Conservation (phyloP, 1,139 yeast genomes). For the Protomyces pachydermus region DNA sequence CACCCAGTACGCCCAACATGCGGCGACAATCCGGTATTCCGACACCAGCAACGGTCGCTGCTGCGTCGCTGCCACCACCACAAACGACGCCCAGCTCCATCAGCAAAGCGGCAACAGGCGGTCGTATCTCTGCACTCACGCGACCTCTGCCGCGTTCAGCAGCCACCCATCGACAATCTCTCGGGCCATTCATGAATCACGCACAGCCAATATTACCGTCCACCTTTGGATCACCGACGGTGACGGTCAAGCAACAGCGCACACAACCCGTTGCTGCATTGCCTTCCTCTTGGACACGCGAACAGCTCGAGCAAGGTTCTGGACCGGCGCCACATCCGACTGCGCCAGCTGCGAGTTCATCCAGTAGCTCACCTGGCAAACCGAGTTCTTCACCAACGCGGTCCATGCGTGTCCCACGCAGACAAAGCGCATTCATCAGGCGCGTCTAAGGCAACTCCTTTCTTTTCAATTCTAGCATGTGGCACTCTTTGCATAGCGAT, state of each 20-base stretch:
- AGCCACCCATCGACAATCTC: neutral
- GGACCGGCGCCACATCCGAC: neutral
- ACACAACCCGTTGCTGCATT: neutral
- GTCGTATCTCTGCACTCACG: neutral
- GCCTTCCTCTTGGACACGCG: neutral
- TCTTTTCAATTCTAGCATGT: no score
- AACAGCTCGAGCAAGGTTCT: neutral
- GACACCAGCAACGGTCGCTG: neutral
- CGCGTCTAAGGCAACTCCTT: neutral
- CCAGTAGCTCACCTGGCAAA: neutral
- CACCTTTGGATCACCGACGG: neutral
- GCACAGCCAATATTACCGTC: neutral
- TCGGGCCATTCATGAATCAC: neutral
- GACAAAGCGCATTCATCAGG: neutral
- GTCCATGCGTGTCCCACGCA: neutral
- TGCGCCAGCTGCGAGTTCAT: neutral
- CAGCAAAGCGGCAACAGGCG: no score
- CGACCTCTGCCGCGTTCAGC: neutral
- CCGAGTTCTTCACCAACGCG: neutral
- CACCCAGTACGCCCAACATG: neutral
- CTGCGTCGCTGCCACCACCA: no score
- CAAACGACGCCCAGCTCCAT: no score
- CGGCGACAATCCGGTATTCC: neutral
- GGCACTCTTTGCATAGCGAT: no score
- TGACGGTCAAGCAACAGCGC: neutral